A percentile compares a stretch with the other conserved stretches of the same genome.
These are phyloP conservation scores for Somion occarium DNA, from an alignment of 1,284 basidiomycete species.

Conservation along the genomic window DNA sequence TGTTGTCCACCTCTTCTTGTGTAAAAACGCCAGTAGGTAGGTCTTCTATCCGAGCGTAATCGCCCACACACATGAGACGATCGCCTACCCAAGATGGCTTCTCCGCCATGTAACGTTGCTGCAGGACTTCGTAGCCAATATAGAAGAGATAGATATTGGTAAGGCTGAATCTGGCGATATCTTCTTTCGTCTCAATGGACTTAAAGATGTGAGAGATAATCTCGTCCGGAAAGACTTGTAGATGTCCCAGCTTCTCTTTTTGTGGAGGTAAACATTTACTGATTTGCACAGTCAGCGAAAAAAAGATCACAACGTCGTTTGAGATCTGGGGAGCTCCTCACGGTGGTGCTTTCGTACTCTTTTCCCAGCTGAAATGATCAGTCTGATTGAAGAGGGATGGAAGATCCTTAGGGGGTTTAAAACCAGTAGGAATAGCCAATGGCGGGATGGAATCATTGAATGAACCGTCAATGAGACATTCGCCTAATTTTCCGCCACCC, in stretches of 20 bases:
- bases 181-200: not conserved
- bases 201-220: not conserved
- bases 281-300: not conserved
- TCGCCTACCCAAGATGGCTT: not conserved
- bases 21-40: not conserved
- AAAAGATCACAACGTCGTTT: not conserved
- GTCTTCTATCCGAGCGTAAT: not conserved
- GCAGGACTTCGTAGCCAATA: not conserved
- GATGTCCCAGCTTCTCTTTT: not conserved
- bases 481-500: not conserved
- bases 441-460: too few species aligned
- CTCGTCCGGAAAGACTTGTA: not conserved
- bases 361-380: not conserved
- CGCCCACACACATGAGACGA: constrained; percentile 4
- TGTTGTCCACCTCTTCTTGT: not conserved
- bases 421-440: too few species aligned
- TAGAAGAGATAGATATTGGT: not conserved
- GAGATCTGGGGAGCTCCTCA: not conserved
- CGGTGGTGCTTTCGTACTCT: not conserved
- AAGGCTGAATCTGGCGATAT: not conserved
- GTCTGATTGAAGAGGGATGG: not conserved
- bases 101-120: not conserved
- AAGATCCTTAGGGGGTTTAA: too few species aligned
- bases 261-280: not conserved
- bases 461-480: too few species aligned